Percentiles rank a stretch among this genome's conserved stretches.
phyloP scores from a whole-genome alignment of 2,329 filamentous ascomycete genomes.

The Phyllosticta ampelicida region DNA sequence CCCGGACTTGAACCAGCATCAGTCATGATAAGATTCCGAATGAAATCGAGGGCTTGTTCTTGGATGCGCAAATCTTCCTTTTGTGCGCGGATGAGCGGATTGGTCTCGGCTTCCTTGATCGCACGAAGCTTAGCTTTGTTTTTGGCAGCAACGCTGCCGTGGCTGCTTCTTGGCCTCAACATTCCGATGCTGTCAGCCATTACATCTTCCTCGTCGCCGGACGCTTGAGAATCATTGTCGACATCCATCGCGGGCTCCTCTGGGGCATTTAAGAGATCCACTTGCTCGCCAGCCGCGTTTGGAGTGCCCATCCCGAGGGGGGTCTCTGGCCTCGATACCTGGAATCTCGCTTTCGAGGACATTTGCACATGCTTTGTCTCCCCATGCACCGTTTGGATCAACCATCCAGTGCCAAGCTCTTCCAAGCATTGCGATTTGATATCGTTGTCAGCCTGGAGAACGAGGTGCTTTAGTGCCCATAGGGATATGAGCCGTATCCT shows the following conservation, averaged over 20 bases:
- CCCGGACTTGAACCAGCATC: slow-evolving; percentile 33
- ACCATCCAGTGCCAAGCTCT: slow-evolving; percentile 66
- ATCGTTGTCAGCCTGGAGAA: slow-evolving; percentile 58
- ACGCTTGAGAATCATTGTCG: slow-evolving; percentile 24
- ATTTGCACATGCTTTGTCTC: slow-evolving; percentile 19
- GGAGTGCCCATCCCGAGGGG: slow-evolving; percentile 43
- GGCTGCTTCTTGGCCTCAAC: slow-evolving; percentile 18
- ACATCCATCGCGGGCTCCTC: slow-evolving; percentile 33
- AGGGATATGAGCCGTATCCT: slow-evolving; percentile 73
- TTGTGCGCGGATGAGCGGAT: slow-evolving; percentile 55
- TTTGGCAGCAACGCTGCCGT: slow-evolving; percentile 24
- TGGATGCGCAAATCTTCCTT: slow-evolving; percentile 77
- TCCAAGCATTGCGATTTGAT: slow-evolving; percentile 70
- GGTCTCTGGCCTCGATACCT: slow-evolving; percentile 14
- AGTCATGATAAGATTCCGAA: slow-evolving; percentile 77
- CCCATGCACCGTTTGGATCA: slow-evolving; percentile 62
- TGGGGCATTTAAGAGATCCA: slow-evolving; percentile 47
- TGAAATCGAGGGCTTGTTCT: slow-evolving; percentile 79
- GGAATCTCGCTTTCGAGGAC: slow-evolving; percentile 26
- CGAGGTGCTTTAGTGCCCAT: slow-evolving; percentile 89
- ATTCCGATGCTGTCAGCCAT: slow-evolving; percentile 35
- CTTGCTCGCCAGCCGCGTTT: slow-evolving; percentile 50
- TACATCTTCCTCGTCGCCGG: slow-evolving; percentile 31
- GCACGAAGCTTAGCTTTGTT: slow-evolving; percentile 32
- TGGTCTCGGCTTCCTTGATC: slow-evolving; percentile 54